A percentile compares a stretch with the other conserved stretches of the same genome.
Evolutionary conservation across 768 basidiomycete genomes (phyloP).

Genomic region (Mycena alexandri): DNA sequence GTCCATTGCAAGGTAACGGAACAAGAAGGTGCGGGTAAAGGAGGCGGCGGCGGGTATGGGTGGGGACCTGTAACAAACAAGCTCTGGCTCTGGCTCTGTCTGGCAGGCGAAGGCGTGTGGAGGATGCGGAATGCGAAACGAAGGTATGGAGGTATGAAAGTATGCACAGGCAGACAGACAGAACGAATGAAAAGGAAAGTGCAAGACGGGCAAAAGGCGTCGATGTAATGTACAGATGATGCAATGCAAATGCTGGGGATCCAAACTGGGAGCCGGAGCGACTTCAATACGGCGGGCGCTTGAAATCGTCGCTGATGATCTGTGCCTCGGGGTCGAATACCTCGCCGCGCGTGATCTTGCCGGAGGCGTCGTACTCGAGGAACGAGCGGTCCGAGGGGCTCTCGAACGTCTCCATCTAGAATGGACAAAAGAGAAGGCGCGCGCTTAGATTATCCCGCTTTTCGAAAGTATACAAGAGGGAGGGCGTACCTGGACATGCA

Average conservation of each 20-base stretch:
- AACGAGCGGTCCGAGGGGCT: slow-evolving; percentile 58
- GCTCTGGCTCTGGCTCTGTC: neutral
- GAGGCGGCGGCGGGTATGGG: too few species aligned
- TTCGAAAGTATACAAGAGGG: slow-evolving; percentile 12
- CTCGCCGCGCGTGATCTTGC: slow-evolving; percentile 59
- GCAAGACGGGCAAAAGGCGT: too few species aligned
- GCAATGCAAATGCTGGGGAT: too few species aligned
- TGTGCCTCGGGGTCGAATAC: slow-evolving; percentile 72
- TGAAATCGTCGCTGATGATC: slow-evolving; percentile 71
- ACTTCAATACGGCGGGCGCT: slow-evolving; percentile 61
- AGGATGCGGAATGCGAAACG: slow-evolving; percentile 23
- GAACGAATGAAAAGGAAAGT: too few species aligned
- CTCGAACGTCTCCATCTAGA: slow-evolving; percentile 77
- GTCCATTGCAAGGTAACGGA: too few species aligned
- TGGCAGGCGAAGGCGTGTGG: neutral
- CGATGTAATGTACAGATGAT: too few species aligned
- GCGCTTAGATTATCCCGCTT: slow-evolving; percentile 23
- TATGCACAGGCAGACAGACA: too few species aligned
- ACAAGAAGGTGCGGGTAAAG: neutral
- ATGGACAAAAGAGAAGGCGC: neutral
- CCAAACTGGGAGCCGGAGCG: neutral
- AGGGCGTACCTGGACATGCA: slow-evolving; percentile 55
- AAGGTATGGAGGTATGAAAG: neutral
- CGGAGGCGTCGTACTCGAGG: slow-evolving; percentile 69
- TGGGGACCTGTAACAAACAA: slow-evolving; percentile 13